Conservation (phyloP, 2,329 filamentous ascomycete genomes). For the Alternaria ethzedia region DNA sequence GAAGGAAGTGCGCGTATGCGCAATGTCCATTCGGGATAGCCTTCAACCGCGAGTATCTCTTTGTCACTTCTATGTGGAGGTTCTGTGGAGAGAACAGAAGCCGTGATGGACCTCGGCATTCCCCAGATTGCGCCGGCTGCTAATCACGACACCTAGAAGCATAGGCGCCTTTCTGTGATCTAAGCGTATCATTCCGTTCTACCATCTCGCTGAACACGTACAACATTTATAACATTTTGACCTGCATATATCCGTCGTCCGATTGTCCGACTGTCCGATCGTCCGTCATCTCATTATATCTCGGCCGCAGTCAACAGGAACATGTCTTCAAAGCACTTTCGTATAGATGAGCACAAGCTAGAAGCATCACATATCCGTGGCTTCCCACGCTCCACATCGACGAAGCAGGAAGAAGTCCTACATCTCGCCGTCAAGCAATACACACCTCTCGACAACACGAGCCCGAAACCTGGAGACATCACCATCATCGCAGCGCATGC, state of each 20-base stretch:
- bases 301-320: conserved; percentile 8
- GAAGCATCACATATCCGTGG: conserved; percentile 76
- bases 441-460: conserved; percentile 72
- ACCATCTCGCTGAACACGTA: background rate
- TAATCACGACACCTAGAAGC: conserved; percentile 11
- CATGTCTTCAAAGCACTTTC: conserved; percentile 59
- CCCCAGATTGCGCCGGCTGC: conserved; percentile 31
- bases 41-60: background rate
- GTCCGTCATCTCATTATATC: background rate
- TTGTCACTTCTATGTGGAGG: background rate
- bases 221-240: background rate
- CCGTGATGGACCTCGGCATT: conserved; percentile 30
- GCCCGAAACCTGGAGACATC: conserved; percentile 74
- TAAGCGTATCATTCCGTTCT: background rate
- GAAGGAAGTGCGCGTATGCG: background rate
- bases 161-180: background rate
- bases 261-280: background rate
- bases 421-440: conserved; percentile 87
- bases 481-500: conserved; percentile 88
- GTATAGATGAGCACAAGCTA: conserved; percentile 75
- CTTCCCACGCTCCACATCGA: conserved; percentile 74
- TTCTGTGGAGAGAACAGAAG: conserved; percentile 4
- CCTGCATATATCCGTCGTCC: background rate
- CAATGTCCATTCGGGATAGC: background rate
- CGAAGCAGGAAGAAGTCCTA: conserved; percentile 76